phyloP scores from a whole-genome alignment of 805 yeast species.

The Wickerhamiella shivajii region DNA sequence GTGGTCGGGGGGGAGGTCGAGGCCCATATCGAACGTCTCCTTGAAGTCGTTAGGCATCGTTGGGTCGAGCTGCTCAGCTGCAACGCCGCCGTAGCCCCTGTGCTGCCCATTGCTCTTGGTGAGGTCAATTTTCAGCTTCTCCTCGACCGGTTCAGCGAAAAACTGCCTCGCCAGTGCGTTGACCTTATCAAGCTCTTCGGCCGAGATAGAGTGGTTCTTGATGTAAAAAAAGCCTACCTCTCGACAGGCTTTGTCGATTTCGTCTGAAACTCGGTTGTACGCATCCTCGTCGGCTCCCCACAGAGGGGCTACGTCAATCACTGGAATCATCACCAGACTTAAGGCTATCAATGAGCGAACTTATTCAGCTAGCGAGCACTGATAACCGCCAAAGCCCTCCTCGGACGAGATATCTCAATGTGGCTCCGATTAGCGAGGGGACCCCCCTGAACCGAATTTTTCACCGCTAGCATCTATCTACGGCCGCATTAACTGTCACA shows the following conservation, averaged over 20 bases:
- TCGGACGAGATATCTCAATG: no score
- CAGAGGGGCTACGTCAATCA: conserved; percentile 6
- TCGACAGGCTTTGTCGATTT: conserved; percentile 31
- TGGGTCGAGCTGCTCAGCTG: conserved; percentile 46
- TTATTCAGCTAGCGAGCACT: no score
- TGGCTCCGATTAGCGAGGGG: no score
- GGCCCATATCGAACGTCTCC: conserved; percentile 46
- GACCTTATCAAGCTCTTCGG: conserved; percentile 27
- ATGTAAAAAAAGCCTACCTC: conserved; percentile 42
- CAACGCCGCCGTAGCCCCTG: conserved; percentile 42
- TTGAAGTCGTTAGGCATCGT: conserved; percentile 38
- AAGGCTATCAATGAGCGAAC: no score
- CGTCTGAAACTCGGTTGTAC: conserved; percentile 17
- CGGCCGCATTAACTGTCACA: no score
- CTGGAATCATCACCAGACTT: conserved; percentile 5
- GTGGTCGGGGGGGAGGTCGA: conserved; percentile 9
- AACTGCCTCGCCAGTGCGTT: conserved; percentile 28
- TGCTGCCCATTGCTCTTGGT: conserved; percentile 42
- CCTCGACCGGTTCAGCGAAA: conserved; percentile 33
- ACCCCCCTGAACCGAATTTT: no score
- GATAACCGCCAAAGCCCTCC: no score
- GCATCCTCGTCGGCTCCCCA: conserved; percentile 16
- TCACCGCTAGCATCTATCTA: no score
- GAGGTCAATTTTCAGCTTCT: conserved; percentile 37
- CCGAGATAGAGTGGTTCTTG: conserved; percentile 32